These are phyloP conservation scores for Nelumbo lutea DNA, from an alignment of 164 flowering plant genomes.

Conservation along the genomic window DNA sequence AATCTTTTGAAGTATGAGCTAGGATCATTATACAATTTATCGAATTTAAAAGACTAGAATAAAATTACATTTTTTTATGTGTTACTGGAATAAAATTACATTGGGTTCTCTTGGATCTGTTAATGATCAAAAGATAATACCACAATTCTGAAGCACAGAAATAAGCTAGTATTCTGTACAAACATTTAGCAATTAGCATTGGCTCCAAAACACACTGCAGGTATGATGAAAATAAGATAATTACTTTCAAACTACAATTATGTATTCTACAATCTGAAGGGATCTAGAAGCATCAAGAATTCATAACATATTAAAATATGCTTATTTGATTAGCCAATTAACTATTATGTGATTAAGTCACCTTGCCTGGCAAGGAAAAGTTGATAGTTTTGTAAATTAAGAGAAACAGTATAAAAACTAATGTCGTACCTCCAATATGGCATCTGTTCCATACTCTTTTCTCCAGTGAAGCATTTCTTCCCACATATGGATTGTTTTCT, in stretches of 20 bases:
- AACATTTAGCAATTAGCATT: no score
- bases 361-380: neutral
- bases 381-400: neutral
- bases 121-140: no score
- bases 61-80: no score
- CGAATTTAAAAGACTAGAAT: no score
- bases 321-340: neutral
- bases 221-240: no score
- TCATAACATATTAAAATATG: neutral
- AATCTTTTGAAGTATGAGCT: neutral
- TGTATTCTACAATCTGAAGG: no score
- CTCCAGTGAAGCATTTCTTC: slow-evolving; percentile 93
- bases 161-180: no score
- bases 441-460: slow-evolving; percentile 79
- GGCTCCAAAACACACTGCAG: no score
- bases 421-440: slow-evolving; percentile 67
- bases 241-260: no score
- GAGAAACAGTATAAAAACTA: neutral
- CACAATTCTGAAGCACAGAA: no score
- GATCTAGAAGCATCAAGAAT: neutral
- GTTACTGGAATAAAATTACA: no score
- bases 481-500: slow-evolving; percentile 84
- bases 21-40: neutral
- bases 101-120: no score
- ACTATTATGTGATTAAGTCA: neutral